These are phyloP conservation scores for Penicillium nucicola DNA, from an alignment of 495 filamentous ascomycete species.

Conservation along the genomic window DNA sequence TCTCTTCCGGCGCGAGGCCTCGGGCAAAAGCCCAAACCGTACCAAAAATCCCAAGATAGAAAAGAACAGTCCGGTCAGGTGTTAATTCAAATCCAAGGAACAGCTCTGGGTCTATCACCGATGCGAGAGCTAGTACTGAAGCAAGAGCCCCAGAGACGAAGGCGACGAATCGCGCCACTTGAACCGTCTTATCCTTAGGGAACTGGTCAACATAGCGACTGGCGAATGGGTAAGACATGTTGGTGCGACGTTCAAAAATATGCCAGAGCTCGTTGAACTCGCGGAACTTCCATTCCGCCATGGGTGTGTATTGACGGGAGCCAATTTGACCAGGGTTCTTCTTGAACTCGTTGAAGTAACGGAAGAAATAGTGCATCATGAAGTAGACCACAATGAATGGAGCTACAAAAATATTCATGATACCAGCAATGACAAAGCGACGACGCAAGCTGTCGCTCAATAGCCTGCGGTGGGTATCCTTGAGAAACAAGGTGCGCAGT, in stretches of 20 bases:
- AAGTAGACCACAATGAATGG: slow-evolving; percentile 83
- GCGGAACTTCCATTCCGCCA: slow-evolving; percentile 97
- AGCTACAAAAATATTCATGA: slow-evolving; percentile 82
- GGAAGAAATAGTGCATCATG: slow-evolving; percentile 83
- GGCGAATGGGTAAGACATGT: slow-evolving; percentile 94
- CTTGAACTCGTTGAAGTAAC: slow-evolving; percentile 93
- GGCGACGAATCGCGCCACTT: slow-evolving; percentile 75
- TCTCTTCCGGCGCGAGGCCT: slow-evolving; percentile 79
- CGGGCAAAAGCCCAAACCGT: slow-evolving; percentile 77
- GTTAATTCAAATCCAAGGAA: slow-evolving; percentile 92
- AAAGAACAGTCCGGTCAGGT: slow-evolving; percentile 74
- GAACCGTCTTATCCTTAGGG: slow-evolving; percentile 87
- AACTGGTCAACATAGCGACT: slow-evolving; percentile 93
- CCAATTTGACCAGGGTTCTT: slow-evolving; percentile 82
- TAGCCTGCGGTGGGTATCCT: slow-evolving; percentile 71
- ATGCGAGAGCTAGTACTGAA: slow-evolving; percentile 75
- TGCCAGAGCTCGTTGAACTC: slow-evolving; percentile 97
- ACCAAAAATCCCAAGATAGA: slow-evolving; percentile 72
- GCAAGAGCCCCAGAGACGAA: slow-evolving; percentile 84
- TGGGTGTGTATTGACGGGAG: slow-evolving; percentile 82
- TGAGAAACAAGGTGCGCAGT: slow-evolving; percentile 77
- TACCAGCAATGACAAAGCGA: slow-evolving; percentile 75
- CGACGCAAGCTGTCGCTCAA: slow-evolving; percentile 72
- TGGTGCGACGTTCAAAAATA: slow-evolving; percentile 80
- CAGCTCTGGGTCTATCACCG: slow-evolving; percentile 82